Base-by-base conservation (phyloP, 1,284 basidiomycete species). In the Ceratobasidium sp. region DNA sequence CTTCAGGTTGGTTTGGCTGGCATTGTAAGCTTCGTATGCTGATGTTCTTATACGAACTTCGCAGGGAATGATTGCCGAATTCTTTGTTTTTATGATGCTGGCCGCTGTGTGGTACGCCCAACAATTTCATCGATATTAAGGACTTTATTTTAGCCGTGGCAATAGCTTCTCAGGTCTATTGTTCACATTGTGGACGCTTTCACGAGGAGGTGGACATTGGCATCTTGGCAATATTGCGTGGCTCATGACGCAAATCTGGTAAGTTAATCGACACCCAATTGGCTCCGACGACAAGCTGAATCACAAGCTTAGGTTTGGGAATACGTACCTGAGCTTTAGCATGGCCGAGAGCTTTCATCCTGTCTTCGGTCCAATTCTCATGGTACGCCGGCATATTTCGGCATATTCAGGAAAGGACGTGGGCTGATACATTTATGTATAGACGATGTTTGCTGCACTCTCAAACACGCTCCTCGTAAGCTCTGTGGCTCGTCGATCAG, bases 21-120 rank as follows among this genome's bases (percentile, higher is more conserved):
- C 15, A 28, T 42, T 56, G 1, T 39, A 10, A 23, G 26, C 33
- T 49, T 53, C 18, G 20, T 55, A 13, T 49, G 55, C 61, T 71
- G 46, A 78, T 46, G 5, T 58, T 33, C 56, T 12, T 53, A 26
- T n/a, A n/a, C n/a, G n/a, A n/a, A n/a, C n/a, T 70, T 44, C 26
- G 23, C 23, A 79, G 13, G 93, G 82, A 26, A 88, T 88, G 87
- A 85, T 88, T 44, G 84, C 90, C 0, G 93, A 95, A 77, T 97
- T 96, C 83, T 85, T 95, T 2, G 92, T 95, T 83, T 97, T 97
- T 87, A 95, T 97, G 82, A 88, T 89, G 18, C 92, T 97, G 56
- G 94, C 94, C 9, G 89, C 89, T 0, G 90, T 92, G n/a, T 95
- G 94, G 84, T 85, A 78, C 78, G 85, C 81, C 46, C 13, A 23